Base-by-base conservation (phyloP, 257 asterid species). In the Vinca minor region DNA sequence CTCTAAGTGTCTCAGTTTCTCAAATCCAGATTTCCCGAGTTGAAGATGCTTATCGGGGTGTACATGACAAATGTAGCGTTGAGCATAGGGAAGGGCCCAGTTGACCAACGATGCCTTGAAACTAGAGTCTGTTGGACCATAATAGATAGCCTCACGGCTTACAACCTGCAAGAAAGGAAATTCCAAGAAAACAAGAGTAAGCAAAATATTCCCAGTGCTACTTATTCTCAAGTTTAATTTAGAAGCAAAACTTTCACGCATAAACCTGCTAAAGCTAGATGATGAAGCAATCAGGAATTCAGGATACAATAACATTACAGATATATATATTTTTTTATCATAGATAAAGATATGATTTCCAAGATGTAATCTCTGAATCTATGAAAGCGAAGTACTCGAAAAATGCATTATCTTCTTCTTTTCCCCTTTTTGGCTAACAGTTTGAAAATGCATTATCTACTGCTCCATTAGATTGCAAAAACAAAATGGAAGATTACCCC, bases 21-120 rank as follows among this genome's bases (percentile, higher is more conserved):
- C 84, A 69, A 87, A 83, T 68, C 73, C 80, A 68, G 87, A 78
- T 70, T 78, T 79, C 81, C 80, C 80, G 69, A 87, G 84, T 66
- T 82, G 78, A 65, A 61, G 62, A 77, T 84, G 89, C 74, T 79
- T 81, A 59, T 84, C 87, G 10, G 83, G 80, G 54, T 89, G 81
- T 0, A 64, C 32, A 45, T 66, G 77, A 66, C 49, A 75, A 53
- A 87, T 67, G 74, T 93, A 93, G 71, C 99, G 96, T 70, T 93
- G 99, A 69, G 92, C 99, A 82, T 80, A 93, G 67, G 97, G 99
- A 73, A 89, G 94, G 77, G 76, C 87, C 99, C 99, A 84, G 60
- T 84, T 85, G 66, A 93, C 80, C 78, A 89, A 67, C 42, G 87
- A 84, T 58, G 77, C 78, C 68, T 76, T 65, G 69, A 74, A 78